A percentile compares a stretch with the other conserved stretches of the same genome.
phyloP scores from a whole-genome alignment of 192 early-diverging fungal species.

The Podila epigama region DNA sequence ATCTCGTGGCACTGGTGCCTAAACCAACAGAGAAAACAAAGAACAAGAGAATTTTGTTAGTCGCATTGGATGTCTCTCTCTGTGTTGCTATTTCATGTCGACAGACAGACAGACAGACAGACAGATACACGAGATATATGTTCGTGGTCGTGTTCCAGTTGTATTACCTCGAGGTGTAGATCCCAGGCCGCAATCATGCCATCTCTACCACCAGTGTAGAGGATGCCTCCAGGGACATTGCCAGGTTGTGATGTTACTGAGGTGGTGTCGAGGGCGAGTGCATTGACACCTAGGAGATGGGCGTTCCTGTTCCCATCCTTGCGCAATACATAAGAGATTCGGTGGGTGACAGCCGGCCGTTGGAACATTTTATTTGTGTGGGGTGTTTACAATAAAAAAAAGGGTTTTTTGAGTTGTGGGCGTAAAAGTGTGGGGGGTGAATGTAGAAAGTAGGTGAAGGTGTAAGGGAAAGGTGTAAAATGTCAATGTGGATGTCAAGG shows the following conservation, averaged over 20 bases:
- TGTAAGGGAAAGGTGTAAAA: no score
- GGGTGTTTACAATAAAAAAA: background rate
- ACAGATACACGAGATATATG: no score
- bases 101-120: no score
- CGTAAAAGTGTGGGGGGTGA: background rate
- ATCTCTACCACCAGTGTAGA: conserved; percentile 92
- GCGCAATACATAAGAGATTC: conserved; percentile 68
- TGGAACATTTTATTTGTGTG: conserved; percentile 19
- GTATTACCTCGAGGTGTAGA: conserved; percentile 60
- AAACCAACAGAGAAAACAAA: background rate
- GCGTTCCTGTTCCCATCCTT: conserved; percentile 62
- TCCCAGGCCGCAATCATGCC: conserved; percentile 89
- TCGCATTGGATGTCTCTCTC: no score
- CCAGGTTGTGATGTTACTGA: conserved; percentile 34
- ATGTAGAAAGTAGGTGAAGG: background rate
- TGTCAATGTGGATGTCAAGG: no score
- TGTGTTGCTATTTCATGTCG: no score
- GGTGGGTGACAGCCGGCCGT: conserved; percentile 46
- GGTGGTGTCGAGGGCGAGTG: conserved; percentile 75
- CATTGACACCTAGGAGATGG: conserved; percentile 86
- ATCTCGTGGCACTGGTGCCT: conserved; percentile 36
- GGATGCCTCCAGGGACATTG: conserved; percentile 62
- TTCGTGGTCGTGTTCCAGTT: no score
- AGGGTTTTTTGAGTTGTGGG: background rate
- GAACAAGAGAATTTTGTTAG: background rate